Conservation (phyloP, 1,139 yeast genomes). For the Pichia inconspicua region DNA sequence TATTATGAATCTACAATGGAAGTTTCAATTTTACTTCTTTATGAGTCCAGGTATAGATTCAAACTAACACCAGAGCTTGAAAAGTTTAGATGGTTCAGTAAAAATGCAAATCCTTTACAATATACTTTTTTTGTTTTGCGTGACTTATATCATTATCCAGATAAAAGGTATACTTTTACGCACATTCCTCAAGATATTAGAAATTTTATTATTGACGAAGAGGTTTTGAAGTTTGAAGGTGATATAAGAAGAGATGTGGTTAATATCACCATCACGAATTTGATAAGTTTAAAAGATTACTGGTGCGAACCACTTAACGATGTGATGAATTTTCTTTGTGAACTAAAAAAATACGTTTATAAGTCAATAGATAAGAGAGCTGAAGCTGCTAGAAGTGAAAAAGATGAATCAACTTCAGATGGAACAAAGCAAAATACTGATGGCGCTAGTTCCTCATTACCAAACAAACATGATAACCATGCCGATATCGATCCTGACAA, state of each 20-base stretch:
- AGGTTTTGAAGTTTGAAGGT: slow-evolving; percentile 6
- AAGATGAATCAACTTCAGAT: background rate
- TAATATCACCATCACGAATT: slow-evolving; percentile 6
- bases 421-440: background rate
- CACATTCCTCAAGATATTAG: slow-evolving; percentile 11
- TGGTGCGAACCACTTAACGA: slow-evolving; percentile 11
- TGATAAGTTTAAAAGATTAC: slow-evolving; percentile 1
- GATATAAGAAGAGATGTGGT: slow-evolving; percentile 12
- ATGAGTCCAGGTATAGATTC: slow-evolving; percentile 11
- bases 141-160: slow-evolving; percentile 14
- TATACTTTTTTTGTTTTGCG: slow-evolving; percentile 13
- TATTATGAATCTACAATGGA: slow-evolving; percentile 9
- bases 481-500: background rate
- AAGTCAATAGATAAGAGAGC: background rate
- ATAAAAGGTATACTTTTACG: slow-evolving; percentile 7
- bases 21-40: slow-evolving; percentile 10
- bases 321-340: slow-evolving; percentile 10
- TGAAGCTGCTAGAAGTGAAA: background rate
- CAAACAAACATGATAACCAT: background rate
- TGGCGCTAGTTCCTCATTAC: background rate
- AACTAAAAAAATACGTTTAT: slow-evolving; percentile 11
- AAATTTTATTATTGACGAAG: slow-evolving; percentile 10
- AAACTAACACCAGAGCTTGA: slow-evolving; percentile 5
- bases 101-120: slow-evolving; percentile 15
- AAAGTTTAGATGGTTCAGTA: slow-evolving; percentile 14